phyloP scores from a whole-genome alignment of 2,329 filamentous ascomycete species.

The Apiospora sp. region DNA sequence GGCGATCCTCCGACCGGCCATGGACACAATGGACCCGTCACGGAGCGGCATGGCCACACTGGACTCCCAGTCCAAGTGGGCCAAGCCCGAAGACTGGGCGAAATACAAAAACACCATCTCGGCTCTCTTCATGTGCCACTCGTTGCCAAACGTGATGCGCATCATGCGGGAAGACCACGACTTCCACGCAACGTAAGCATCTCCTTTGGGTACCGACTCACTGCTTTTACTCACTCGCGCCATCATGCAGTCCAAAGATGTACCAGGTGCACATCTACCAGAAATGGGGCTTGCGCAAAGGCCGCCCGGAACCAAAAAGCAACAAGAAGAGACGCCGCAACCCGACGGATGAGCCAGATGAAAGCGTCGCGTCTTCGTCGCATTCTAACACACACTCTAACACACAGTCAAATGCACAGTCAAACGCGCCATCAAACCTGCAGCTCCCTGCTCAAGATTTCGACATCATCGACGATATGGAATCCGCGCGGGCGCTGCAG shows the following conservation, averaged over 20 bases:
- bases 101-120: slow-evolving; percentile 27
- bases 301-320: neutral
- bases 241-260: slow-evolving; percentile 28
- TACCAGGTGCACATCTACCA: slow-evolving; percentile 29
- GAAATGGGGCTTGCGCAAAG: slow-evolving; percentile 29
- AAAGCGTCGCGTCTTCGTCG: slow-evolving; percentile 21
- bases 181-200: slow-evolving; percentile 29
- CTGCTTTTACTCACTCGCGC: neutral
- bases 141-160: slow-evolving; percentile 28
- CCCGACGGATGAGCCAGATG: slow-evolving; percentile 21
- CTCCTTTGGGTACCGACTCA: neutral
- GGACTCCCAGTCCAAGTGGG: slow-evolving; percentile 25
- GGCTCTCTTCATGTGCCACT: slow-evolving; percentile 28
- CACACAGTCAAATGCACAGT: neutral
- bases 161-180: slow-evolving; percentile 29
- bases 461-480: neutral
- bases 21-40: slow-evolving; percentile 4
- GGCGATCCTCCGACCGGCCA: neutral
- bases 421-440: neutral
- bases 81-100: slow-evolving; percentile 28
- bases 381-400: neutral
- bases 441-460: neutral
- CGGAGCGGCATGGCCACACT: neutral
- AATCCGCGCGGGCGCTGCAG: neutral
- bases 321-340: slow-evolving; percentile 25